A percentile compares a stretch with the other conserved stretches of the same genome.
phyloP scores from a whole-genome alignment of 768 basidiomycete species.

The Collybia mongolica region DNA sequence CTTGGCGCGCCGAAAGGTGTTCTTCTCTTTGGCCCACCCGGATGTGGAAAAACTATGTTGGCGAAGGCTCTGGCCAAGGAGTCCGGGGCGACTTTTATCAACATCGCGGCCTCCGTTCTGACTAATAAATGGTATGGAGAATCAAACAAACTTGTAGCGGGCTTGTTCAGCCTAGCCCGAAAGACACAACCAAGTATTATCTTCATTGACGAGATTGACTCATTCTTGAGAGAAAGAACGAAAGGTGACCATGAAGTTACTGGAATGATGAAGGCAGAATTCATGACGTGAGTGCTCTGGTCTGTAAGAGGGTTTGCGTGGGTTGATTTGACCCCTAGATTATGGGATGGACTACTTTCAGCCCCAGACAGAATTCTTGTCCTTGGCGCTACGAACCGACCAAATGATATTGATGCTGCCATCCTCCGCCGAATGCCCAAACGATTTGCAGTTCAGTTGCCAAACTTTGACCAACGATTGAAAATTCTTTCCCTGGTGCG shows the following conservation, averaged over 20 bases:
- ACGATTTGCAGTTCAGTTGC: constrained; percentile 84
- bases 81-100: constrained; percentile 94
- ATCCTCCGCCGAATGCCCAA: constrained; percentile 98
- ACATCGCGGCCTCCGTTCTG: constrained; percentile 45
- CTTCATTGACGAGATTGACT: constrained; percentile 99
- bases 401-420: constrained; percentile 86
- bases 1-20: constrained; percentile 95
- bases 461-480: constrained; percentile 72
- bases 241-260: constrained; percentile 95
- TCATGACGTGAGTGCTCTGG: constrained; percentile 70
- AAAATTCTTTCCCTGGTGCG: constrained; percentile 82
- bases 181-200: constrained; percentile 96
- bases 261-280: constrained; percentile 97
- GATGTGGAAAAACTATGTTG: constrained; percentile 99
- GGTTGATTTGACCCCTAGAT: constrained; percentile 36
- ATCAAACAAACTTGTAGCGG: constrained; percentile 91
- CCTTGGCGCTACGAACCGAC: constrained; percentile 93
- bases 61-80: constrained; percentile 98
- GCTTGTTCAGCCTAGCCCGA: constrained; percentile 87
- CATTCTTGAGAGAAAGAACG: constrained; percentile 85
- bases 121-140: constrained; percentile 52
- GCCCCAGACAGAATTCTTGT: constrained; percentile 81
- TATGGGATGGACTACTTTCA: constrained; percentile 94
- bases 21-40: constrained; percentile 92
- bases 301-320: background rate